A percentile compares a stretch with the other conserved stretches of the same genome.
These are phyloP conservation scores for Cylindrodendrum hubeiense DNA, from an alignment of 2,329 filamentous ascomycete genomes.

Conservation along the genomic window DNA sequence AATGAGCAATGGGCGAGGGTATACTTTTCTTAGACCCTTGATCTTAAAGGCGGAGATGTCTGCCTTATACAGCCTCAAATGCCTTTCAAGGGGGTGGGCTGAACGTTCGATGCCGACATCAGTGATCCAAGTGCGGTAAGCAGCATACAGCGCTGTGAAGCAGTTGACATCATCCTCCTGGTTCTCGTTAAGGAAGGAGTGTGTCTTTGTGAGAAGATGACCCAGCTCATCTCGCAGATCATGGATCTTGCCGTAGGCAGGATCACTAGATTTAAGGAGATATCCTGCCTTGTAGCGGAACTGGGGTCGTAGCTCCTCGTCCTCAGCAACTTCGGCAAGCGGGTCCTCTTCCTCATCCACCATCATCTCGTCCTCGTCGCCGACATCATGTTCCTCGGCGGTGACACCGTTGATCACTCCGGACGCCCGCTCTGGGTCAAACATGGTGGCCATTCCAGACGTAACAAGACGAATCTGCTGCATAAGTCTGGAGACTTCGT, in stretches of 20 bases:
- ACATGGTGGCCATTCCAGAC: slow-evolving; percentile 89
- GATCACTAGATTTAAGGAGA: slow-evolving; percentile 67
- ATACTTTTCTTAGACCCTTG: slow-evolving; percentile 90
- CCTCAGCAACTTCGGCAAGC: slow-evolving; percentile 75
- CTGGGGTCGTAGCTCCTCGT: slow-evolving; percentile 85
- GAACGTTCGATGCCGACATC: slow-evolving; percentile 97
- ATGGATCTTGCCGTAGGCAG: slow-evolving; percentile 82
- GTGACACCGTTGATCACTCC: slow-evolving; percentile 58
- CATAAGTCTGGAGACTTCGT: slow-evolving; percentile 92
- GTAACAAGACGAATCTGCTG: slow-evolving; percentile 90
- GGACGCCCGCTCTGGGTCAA: slow-evolving; percentile 82
- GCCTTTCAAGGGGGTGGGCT: slow-evolving; percentile 90
- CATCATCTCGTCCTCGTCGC: slow-evolving; percentile 62
- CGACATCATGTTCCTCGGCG: slow-evolving; percentile 66
- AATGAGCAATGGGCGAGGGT: slow-evolving; percentile 91
- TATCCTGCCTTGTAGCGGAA: slow-evolving; percentile 94
- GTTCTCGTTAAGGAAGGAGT: slow-evolving; percentile 83
- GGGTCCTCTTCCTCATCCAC: slow-evolving; percentile 67
- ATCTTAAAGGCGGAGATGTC: slow-evolving; percentile 96
- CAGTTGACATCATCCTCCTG: slow-evolving; percentile 97
- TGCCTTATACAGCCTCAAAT: slow-evolving; percentile 84
- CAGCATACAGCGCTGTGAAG: slow-evolving; percentile 92
- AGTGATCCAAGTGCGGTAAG: slow-evolving; percentile 96
- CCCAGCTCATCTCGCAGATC: slow-evolving; percentile 84
- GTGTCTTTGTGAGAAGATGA: slow-evolving; percentile 83